Conservation (phyloP, 2,329 filamentous ascomycete genomes). For the Xylaria sp. region DNA sequence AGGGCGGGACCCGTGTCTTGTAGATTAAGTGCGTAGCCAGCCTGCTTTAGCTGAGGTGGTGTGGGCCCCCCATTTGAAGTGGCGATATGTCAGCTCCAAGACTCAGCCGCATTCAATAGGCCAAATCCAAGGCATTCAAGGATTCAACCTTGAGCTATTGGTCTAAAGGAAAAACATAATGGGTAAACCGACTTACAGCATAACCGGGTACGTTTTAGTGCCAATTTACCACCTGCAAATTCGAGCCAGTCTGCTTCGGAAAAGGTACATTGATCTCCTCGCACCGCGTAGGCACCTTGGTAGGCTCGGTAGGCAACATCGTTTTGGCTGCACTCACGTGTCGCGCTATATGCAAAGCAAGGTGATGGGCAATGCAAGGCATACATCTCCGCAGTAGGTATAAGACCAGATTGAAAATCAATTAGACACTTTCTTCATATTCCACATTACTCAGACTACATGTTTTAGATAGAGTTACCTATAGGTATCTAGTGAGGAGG, state of each 20-base stretch:
- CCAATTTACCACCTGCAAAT: background rate
- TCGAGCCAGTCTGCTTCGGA: background rate
- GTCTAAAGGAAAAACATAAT: background rate
- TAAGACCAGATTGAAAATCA: background rate
- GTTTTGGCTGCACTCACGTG: conserved; percentile 5
- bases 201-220: background rate
- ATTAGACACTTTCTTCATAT: background rate
- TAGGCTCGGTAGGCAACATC: background rate
- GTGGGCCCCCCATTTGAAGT: background rate
- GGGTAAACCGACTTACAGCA: background rate
- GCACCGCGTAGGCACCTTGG: background rate
- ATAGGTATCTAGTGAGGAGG: background rate
- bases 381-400: background rate
- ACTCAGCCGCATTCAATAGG: conserved; percentile 19
- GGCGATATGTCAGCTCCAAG: conserved; percentile 10
- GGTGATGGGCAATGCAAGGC: background rate
- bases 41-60: background rate
- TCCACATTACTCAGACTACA: background rate
- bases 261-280: background rate
- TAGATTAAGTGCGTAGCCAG: background rate
- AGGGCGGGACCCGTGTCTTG: background rate
- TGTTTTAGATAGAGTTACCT: background rate
- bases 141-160: conserved; percentile 17
- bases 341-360: background rate
- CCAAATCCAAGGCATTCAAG: conserved; percentile 1